Evolutionary conservation across 2,329 filamentous ascomycete species (phyloP), one percentile per base, ranked within the genome.

Genomic region (Epichloe hybrida): DNA sequence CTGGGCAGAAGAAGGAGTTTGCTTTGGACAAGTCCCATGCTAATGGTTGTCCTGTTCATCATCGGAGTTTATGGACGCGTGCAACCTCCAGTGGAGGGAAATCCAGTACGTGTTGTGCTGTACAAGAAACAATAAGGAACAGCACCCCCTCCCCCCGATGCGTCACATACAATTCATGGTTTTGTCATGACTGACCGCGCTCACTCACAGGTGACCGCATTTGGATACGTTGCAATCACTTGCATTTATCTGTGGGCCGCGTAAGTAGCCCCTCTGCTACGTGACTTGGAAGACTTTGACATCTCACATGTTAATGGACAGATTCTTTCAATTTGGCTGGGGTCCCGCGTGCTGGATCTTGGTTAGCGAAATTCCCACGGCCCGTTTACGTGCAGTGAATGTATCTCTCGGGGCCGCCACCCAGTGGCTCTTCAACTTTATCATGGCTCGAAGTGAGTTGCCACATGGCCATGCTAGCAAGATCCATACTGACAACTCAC

Each of bases 341-440:
- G 83, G 83, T 0, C 81, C 81, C 0, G 80, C 80, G 35, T 84
- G 80, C 67, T 87, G 83, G 83, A 84, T 86, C 59, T 80, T 86
- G 59, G 76, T 84, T 3, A 65, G 62, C 27, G 83, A 88, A 64
- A 86, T 87, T 52, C 82, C 83, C 0, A 81, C 80, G 6, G 80
- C 81, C 0, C 72, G 83, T 36, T 70, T 87, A 7, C 71, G 84
- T 50, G 79, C 78, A 17, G 67, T 83, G 56, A 86, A 86, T 59
- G 83, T 87, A 6, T 76, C 82, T 2, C 71, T 87, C 45, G 83
- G 76, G 0, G 82, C 83, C 0, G 80, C 79, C 1, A 84, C 80
- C 0, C 82, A 87, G 59, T 86, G 83, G 83, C 64, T 87, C 4
- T 86, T 87, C 65, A 88, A 88, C 61, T 84, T 87, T 54, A 76